These are phyloP conservation scores for Capronia epimyces DNA, from an alignment of 2,329 filamentous ascomycete species.

Conservation along the genomic window DNA sequence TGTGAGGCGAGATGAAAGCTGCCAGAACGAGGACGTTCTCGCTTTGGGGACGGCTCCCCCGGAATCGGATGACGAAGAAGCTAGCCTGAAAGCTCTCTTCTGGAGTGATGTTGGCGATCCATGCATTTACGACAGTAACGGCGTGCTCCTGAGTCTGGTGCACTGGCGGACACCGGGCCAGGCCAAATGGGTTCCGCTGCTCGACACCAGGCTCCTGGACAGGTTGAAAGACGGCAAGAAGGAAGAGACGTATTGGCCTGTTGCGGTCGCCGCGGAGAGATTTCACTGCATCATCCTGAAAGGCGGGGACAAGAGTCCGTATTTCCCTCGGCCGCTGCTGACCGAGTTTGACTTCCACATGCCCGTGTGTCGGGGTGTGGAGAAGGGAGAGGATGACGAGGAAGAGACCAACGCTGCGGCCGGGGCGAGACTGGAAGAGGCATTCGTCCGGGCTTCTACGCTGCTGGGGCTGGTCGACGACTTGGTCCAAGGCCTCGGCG, in stretches of 20 bases:
- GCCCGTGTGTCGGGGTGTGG: constrained; percentile 59
- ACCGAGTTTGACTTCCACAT: constrained; percentile 91
- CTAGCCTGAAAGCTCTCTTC: constrained; percentile 73
- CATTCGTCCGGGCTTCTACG: constrained; percentile 69
- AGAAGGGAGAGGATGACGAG: constrained; percentile 14
- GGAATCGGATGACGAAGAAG: constrained; percentile 47
- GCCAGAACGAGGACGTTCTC: constrained; percentile 87
- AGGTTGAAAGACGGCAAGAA: constrained; percentile 81
- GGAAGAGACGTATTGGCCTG: constrained; percentile 87
- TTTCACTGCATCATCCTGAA: constrained; percentile 99
- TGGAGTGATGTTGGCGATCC: constrained; percentile 93
- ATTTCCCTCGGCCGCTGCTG: constrained; percentile 82
- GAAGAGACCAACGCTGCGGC: constrained; percentile 41
- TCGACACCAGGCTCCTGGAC: constrained; percentile 79
- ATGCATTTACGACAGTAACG: constrained; percentile 90
- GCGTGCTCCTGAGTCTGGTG: constrained; percentile 77
- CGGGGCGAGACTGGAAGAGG: constrained; percentile 65
- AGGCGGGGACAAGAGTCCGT: constrained; percentile 85
- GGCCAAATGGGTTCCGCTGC: constrained; percentile 83
- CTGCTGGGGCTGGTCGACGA: constrained; percentile 71
- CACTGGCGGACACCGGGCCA: constrained; percentile 85
- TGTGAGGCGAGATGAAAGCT: constrained; percentile 86
- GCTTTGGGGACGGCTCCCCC: constrained; percentile 55
- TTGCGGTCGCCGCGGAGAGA: constrained; percentile 82
- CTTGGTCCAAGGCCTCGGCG: constrained; percentile 62